Evolutionary conservation across 805 yeast species (phyloP).

Genomic region (Pichia nanzhaoensis): DNA sequence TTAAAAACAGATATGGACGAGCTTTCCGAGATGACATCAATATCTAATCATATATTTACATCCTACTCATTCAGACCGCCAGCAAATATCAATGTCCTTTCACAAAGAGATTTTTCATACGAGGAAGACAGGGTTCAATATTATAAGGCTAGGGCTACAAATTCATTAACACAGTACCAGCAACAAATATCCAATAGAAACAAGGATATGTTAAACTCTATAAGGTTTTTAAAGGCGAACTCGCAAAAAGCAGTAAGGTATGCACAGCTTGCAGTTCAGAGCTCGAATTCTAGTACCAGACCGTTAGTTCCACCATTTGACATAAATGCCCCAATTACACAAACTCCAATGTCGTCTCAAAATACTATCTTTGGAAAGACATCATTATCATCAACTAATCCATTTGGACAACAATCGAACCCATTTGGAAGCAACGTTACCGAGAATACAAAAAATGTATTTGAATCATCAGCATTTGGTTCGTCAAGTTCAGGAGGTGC

Average conservation of each 20-base stretch:
- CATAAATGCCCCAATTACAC: not conserved
- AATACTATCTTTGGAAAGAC: conserved; percentile 4
- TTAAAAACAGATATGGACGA: conserved; percentile 25
- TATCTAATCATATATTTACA: conserved; percentile 32
- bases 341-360: not conserved
- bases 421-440: conserved; percentile 20
- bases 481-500: conserved; percentile 4
- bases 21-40: conserved; percentile 4
- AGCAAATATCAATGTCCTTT: conserved; percentile 41
- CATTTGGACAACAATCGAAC: conserved; percentile 13
- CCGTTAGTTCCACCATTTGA: conserved; percentile 24
- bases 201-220: conserved; percentile 41
- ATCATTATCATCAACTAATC: conserved; percentile 1
- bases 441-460: conserved; percentile 4
- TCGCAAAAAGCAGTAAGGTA: conserved; percentile 49
- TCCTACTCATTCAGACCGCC: conserved; percentile 45
- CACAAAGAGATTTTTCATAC: conserved; percentile 45
- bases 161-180: conserved; percentile 34
- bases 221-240: conserved; percentile 33
- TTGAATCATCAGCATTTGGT: conserved; percentile 5
- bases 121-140: conserved; percentile 48
- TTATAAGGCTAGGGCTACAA: conserved; percentile 35
- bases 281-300: conserved; percentile 18
- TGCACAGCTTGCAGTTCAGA: conserved; percentile 40
- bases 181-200: conserved; percentile 36